A percentile compares a stretch with the other conserved stretches of the same genome.
phyloP scores from a whole-genome alignment of 2,329 filamentous ascomycete species.

The Alternaria angustiovoidea region DNA sequence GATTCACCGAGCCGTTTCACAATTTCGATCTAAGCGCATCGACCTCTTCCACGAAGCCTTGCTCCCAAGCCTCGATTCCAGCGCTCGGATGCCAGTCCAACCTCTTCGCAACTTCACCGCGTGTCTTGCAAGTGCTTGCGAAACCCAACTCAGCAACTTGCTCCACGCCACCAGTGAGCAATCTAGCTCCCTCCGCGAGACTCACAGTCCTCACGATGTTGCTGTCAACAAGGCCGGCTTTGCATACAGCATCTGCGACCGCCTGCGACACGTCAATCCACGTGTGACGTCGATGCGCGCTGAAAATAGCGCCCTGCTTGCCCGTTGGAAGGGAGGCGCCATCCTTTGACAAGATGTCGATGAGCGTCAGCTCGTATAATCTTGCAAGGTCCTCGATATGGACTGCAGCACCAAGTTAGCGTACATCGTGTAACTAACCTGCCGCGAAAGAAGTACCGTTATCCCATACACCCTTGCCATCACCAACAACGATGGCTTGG shows the following conservation, averaged over 20 bases:
- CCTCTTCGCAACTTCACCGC: constrained; percentile 3
- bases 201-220: background rate
- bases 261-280: constrained; percentile 2
- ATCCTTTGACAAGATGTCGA: background rate
- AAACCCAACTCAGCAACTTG: constrained; percentile 3
- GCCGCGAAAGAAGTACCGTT: background rate
- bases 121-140: background rate
- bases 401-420: background rate
- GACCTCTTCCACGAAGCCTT: constrained; percentile 4
- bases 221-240: background rate
- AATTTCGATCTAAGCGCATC: background rate
- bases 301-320: constrained; percentile 2
- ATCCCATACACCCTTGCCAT: constrained; percentile 6
- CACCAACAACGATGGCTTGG: constrained; percentile 2
- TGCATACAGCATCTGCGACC: constrained; percentile 2
- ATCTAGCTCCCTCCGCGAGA: background rate
- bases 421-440: background rate
- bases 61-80: constrained; percentile 4
- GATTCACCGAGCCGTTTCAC: constrained; percentile 1
- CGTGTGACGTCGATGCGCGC: constrained; percentile 3
- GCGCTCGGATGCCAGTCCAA: background rate
- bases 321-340: constrained; percentile 5
- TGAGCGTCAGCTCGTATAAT: background rate
- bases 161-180: constrained; percentile 1
- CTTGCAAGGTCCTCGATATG: background rate